Conservation (phyloP, 2,329 filamentous ascomycete genomes). For the Calonectria crousiana region DNA sequence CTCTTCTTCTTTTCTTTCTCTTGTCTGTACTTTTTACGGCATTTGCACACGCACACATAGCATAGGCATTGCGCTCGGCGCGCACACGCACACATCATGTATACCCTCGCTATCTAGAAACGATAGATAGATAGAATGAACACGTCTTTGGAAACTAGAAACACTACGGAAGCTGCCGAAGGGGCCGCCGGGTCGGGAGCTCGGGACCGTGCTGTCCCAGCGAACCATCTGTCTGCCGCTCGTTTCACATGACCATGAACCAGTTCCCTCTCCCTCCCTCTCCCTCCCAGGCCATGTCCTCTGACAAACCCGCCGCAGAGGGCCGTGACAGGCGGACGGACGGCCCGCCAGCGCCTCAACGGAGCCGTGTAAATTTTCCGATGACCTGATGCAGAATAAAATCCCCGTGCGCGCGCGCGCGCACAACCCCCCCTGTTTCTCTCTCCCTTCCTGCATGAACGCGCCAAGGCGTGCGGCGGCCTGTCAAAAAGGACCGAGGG, state of each 20-base stretch:
- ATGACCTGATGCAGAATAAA: not conserved
- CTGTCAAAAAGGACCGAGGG: not conserved
- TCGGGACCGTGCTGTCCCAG: constrained; percentile 1
- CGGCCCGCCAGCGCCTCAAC: not conserved
- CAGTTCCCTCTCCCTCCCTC: not conserved
- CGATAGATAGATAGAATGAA: not conserved
- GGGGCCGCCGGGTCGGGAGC: not conserved
- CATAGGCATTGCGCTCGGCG: not conserved
- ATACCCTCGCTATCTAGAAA: constrained; percentile 13
- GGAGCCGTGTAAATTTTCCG: constrained; percentile 5
- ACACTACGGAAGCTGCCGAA: not conserved
- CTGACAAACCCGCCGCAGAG: not conserved
- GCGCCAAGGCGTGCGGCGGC: not conserved
- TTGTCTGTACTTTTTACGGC: not conserved
- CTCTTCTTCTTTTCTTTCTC: not conserved
- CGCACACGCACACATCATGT: not conserved
- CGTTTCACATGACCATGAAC: constrained; percentile 14
- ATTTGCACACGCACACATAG: not conserved
- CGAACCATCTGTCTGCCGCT: not conserved
- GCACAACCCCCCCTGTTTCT: not conserved
- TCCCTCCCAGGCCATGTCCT: not conserved
- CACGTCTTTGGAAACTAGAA: not conserved
- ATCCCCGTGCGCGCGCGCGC: not conserved
- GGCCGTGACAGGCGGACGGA: not conserved
- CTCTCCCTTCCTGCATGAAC: not conserved